Evolutionary conservation across 495 filamentous ascomycete genomes (phyloP), one percentile per base, ranked within the genome.

Genomic region (Cercophora samala): DNA sequence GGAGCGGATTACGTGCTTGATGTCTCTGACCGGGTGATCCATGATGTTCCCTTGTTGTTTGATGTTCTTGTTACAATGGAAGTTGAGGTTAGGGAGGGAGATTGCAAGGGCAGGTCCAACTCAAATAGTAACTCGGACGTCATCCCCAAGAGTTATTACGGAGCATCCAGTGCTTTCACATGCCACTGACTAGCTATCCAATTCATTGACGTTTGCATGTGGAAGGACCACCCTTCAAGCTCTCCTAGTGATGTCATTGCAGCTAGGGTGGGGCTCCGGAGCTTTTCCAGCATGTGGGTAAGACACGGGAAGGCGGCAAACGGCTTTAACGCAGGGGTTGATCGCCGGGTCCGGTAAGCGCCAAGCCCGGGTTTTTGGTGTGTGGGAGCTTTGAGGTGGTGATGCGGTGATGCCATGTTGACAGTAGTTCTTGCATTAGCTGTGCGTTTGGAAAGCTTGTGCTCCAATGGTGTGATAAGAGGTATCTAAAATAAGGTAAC

Each of bases 1-100:
- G 61, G 81, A 72, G 52, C 81, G 83, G 74, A 97, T 90, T 42
- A 96, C 80, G 8, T 71, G 69, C 24, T 82, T 70, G 70, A 93
- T 87, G 58, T 83, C 77, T 23, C 72, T 72, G 23, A 77, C 79
- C 80, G 53, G 53, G 22, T 56, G 53, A 56, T 76, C 72, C 74
- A 76, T 76, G 42, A 19, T 67, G 13, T 11, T 29, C 26, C n/a
- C 4, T 29, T 29, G 51, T 32, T 2, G 19, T 1, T 11, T 42
- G 29, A 32, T 42, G 51, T 9, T 59, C 29, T 53, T 22, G 22
- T 54, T 54, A 21, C 19, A 18, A 18, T 56, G n/a, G 53, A 21
- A 21, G 53, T 56, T 56, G 53, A 21, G 13, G 19, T 11, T 56
- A 3, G 2, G 53, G 13, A 19, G 53, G 19, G 22, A 56, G 11